Conservation (phyloP, 768 basidiomycete genomes). For the Hysterangium stoloniferum region DNA sequence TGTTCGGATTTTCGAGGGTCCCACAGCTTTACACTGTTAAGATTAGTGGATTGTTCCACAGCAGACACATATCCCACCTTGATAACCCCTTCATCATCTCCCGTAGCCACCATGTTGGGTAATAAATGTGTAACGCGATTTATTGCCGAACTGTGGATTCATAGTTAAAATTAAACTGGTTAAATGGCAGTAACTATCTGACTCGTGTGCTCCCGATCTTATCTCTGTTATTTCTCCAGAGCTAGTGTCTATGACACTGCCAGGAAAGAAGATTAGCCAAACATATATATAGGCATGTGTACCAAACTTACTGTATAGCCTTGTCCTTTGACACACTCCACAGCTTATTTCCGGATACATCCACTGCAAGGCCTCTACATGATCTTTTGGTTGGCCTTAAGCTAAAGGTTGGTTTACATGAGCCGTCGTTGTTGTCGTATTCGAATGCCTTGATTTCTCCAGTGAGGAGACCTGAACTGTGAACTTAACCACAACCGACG, state of each 20-base stretch:
- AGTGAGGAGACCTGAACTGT: constrained; percentile 53
- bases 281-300: constrained; percentile 3
- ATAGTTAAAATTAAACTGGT: constrained; percentile 9
- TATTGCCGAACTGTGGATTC: constrained; percentile 57
- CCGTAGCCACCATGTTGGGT: constrained; percentile 70
- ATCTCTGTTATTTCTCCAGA: constrained; percentile 47
- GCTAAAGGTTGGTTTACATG: constrained; percentile 47
- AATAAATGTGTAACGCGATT: constrained; percentile 74
- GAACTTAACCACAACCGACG: not conserved
- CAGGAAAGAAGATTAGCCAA: constrained; percentile 13
- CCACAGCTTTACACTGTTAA: constrained; percentile 61
- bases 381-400: constrained; percentile 76
- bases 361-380: constrained; percentile 64
- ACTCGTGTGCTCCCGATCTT: constrained; percentile 58
- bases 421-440: constrained; percentile 61
- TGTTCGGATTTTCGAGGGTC: constrained; percentile 66
- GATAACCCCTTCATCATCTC: constrained; percentile 91
- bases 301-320: constrained; percentile 56
- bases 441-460: constrained; percentile 77
- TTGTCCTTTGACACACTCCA: constrained; percentile 81
- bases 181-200: no score
- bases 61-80: constrained; percentile 43
- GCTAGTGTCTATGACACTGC: constrained; percentile 59
- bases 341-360: constrained; percentile 58
- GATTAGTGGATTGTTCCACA: not conserved